Percentiles rank a stretch among this genome's conserved stretches.
phyloP scores from a whole-genome alignment of 805 yeast species.

The Pichia gijzeniarum region DNA sequence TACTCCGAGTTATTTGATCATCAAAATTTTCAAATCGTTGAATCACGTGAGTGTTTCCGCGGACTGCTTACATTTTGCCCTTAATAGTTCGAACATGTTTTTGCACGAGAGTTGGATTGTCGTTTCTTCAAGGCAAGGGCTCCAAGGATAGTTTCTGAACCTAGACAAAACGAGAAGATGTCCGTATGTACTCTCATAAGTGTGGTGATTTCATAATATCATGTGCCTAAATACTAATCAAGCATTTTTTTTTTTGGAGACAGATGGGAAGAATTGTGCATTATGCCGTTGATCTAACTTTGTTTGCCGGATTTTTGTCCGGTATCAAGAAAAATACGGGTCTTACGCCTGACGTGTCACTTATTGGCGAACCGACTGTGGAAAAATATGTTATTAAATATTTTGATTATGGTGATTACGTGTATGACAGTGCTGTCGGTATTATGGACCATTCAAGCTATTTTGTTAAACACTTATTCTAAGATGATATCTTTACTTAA shows the following conservation, averaged over 20 bases:
- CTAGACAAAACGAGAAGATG: too few relatives aligned
- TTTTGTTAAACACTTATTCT: constrained; percentile 36
- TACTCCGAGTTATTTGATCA: too few relatives aligned
- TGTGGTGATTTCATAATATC: too few relatives aligned
- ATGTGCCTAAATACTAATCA: background rate
- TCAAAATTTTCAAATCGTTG: too few relatives aligned
- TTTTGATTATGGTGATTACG: constrained; percentile 78
- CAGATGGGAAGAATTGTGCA: constrained; percentile 48
- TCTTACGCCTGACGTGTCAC: constrained; percentile 48
- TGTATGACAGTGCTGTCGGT: constrained; percentile 66
- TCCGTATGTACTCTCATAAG: too few relatives aligned
- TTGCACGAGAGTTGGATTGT: too few relatives aligned
- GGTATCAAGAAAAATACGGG: constrained; percentile 73
- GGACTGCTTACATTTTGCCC: too few relatives aligned
- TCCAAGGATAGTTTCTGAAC: too few relatives aligned
- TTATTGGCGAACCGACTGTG: constrained; percentile 40
- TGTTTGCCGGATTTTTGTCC: constrained; percentile 62
- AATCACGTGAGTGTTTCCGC: too few relatives aligned
- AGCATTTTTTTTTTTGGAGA: background rate
- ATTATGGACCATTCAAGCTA: constrained; percentile 65
- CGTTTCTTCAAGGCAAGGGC: too few relatives aligned
- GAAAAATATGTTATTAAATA: constrained; percentile 56
- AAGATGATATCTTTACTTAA: background rate
- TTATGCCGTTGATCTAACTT: constrained; percentile 48
- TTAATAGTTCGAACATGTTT: too few relatives aligned